Base-by-base conservation (phyloP, 2,329 filamentous ascomycete genomes). In the Penicillium sclerotigenum region DNA sequence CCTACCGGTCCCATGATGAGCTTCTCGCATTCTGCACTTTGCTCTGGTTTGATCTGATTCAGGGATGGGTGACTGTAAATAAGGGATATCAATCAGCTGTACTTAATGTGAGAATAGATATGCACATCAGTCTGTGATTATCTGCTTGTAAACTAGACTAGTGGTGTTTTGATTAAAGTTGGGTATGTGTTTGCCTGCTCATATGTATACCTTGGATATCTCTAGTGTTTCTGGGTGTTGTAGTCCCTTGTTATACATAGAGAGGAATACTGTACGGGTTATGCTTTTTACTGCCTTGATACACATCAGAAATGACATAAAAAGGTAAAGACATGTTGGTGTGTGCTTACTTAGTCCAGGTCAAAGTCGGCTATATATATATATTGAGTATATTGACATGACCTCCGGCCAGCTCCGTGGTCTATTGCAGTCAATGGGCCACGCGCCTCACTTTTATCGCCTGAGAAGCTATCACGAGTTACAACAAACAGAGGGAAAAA, bases 41-140 rank as follows among this genome's bases (percentile, higher is more conserved):
- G 34, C 24, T 47, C 38, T 26, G 14, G 34, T 43, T 43, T 28
- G 37, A 40, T 47, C 48, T 43, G 28, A 38, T 54, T 33, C 33
- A 13, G 18, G 51, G 28, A 58, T 54, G 42, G 47, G 56, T 52
- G 55, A 54, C 41, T 67, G 61, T 60, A 61, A 56, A 61, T 63
- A 62, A 52, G 50, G 36, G 56, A 60, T 52, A 55, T 49, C 57
- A 58, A 57, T 54, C 56, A 62, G 58, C 56, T 65, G 64, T 68
- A 68, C 56, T 60, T 69, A 65, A 67, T 67, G 63, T 59, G 65
- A 66, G 64, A 65, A 69, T 68, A 59, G 63, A 68, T 63, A 58
- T 64, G 54, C 57, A 54, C 38, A 57, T 54, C 54, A 58, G 40
- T 41, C 20, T 46, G 34, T 18, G 37, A 14, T 20, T 16, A 14